A percentile compares a stretch with the other conserved stretches of the same genome.
phyloP scores from a whole-genome alignment of 345 rosid genomes.

The Bruguiera gymnorhiza region DNA sequence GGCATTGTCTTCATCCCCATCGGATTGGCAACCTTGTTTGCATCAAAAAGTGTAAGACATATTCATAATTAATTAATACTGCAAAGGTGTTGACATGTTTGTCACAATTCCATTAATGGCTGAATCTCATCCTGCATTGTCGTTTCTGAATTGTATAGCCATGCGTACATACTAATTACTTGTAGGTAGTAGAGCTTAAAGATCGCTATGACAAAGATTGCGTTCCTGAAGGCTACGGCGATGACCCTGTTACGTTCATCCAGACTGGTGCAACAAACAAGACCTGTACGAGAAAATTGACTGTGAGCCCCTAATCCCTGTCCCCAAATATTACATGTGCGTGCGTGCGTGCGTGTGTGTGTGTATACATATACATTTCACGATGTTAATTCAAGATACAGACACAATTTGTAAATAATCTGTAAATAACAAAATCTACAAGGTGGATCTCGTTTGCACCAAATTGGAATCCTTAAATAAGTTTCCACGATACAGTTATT shows the following conservation, averaged over 20 bases:
- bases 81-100: background rate
- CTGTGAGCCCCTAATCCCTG: constrained; percentile 6
- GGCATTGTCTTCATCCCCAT: constrained; percentile 27
- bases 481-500: background rate
- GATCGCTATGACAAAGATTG: constrained; percentile 27
- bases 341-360: too few relatives aligned
- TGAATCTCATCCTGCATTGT: background rate
- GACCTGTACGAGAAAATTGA: constrained; percentile 17
- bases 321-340: background rate
- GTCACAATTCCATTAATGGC: background rate
- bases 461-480: background rate
- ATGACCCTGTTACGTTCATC: constrained; percentile 4
- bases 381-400: background rate
- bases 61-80: background rate
- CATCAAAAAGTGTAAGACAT: constrained; percentile 23
- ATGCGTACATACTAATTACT: background rate
- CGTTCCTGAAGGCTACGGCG: constrained; percentile 12
- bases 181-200: constrained; percentile 30
- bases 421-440: background rate
- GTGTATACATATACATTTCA: background rate
- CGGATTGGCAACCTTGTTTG: constrained; percentile 23
- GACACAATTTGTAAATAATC: too few relatives aligned
- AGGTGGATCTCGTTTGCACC: background rate
- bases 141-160: background rate
- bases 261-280: constrained; percentile 14